Evolutionary conservation across 768 basidiomycete species (phyloP).

Genomic region (Russula earlei): DNA sequence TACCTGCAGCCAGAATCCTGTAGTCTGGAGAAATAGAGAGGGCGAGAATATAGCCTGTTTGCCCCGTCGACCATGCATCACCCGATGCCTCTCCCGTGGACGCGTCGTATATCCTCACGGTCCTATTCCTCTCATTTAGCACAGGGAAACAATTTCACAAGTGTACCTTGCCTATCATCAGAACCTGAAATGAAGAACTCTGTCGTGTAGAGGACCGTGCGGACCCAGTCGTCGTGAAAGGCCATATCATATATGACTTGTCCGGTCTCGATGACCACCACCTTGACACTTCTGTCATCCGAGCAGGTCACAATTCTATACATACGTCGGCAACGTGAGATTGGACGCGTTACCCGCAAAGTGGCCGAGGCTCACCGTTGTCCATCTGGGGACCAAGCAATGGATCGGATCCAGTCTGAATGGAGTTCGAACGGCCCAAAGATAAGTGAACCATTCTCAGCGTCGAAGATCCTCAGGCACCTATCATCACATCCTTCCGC

Average conservation of each 20-base stretch:
- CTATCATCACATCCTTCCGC: slow-evolving; percentile 15
- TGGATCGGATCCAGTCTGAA: slow-evolving; percentile 18
- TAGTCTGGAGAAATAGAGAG: slow-evolving; percentile 25
- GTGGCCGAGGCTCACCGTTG: neutral
- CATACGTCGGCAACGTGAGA: neutral
- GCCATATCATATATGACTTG: neutral
- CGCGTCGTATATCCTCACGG: slow-evolving; percentile 11
- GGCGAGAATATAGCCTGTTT: slow-evolving; percentile 11
- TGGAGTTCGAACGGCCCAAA: slow-evolving; percentile 18
- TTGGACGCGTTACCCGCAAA: no score
- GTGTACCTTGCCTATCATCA: neutral
- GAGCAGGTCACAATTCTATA: slow-evolving; percentile 11
- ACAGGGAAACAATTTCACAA: neutral
- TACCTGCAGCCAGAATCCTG: slow-evolving; percentile 17
- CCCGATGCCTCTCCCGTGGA: neutral
- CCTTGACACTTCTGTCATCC: slow-evolving; percentile 10
- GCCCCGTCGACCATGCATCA: slow-evolving; percentile 5
- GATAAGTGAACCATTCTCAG: slow-evolving; percentile 19
- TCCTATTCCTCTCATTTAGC: neutral
- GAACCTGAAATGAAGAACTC: slow-evolving; percentile 6
- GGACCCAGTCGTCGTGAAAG: slow-evolving; percentile 13
- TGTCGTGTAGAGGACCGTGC: neutral
- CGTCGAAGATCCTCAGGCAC: slow-evolving; percentile 22
- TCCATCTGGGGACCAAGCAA: slow-evolving; percentile 25
- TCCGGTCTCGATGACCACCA: slow-evolving; percentile 1